Conservation (phyloP, 1,284 basidiomycete genomes). For the Fistulinella staudtii region DNA sequence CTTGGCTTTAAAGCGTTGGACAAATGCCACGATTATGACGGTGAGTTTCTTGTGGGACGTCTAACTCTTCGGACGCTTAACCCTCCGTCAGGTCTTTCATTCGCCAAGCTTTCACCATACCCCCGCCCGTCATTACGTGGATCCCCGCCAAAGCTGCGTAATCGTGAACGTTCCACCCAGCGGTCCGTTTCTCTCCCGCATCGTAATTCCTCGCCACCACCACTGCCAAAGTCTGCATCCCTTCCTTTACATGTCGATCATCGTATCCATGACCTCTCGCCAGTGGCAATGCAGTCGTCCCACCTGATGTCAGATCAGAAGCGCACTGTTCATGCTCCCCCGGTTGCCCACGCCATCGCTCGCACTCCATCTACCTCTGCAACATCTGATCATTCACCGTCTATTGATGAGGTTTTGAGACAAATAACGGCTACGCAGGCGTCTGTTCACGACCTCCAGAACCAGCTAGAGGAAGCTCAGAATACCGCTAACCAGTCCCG, state of each 20-base stretch:
- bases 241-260: constrained; percentile 60
- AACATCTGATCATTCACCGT: constrained; percentile 58
- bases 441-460: constrained; percentile 66
- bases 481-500: constrained; percentile 60
- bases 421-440: constrained; percentile 71
- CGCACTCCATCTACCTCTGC: constrained; percentile 22
- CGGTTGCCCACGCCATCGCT: constrained; percentile 28
- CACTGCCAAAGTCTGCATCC: constrained; percentile 76
- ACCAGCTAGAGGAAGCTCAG: constrained; percentile 74
- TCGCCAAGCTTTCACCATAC: constrained; percentile 44
- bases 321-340: constrained; percentile 35
- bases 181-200: constrained; percentile 35
- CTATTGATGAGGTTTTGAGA: constrained; percentile 70
- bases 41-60: constrained; percentile 36
- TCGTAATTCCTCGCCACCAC: constrained; percentile 70
- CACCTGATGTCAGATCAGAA: constrained; percentile 36
- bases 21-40: constrained; percentile 56
- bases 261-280: constrained; percentile 29
- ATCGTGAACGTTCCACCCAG: constrained; percentile 53
- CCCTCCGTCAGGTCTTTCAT: constrained; percentile 43
- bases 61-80: background rate
- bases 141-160: constrained; percentile 51
- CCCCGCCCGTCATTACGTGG: constrained; percentile 40
- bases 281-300: constrained; percentile 35
- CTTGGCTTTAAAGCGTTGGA: constrained; percentile 67